phyloP scores from a whole-genome alignment of 75 land plant genomes.

The Adiantum capillusveneris region DNA sequence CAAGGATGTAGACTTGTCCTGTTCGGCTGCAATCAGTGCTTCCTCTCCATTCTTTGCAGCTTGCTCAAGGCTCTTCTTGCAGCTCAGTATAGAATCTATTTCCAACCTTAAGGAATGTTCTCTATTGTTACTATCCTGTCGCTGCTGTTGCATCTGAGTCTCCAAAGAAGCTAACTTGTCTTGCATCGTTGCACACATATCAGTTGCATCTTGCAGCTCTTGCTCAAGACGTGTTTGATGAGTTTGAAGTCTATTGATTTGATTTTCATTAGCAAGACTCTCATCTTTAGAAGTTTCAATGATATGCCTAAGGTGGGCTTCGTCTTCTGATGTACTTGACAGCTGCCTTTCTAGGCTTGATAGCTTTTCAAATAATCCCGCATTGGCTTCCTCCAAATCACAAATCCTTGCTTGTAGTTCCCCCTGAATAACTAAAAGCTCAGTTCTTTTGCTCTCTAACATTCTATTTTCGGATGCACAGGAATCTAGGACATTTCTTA shows the following conservation, averaged over 20 bases:
- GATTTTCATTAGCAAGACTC: slow-evolving; percentile 28
- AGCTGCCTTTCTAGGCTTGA: slow-evolving; percentile 63
- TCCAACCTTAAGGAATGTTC: slow-evolving; percentile 39
- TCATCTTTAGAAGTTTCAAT: slow-evolving; percentile 31
- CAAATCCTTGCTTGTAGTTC: slow-evolving; percentile 44
- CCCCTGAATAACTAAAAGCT: slow-evolving; percentile 32
- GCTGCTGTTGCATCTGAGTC: slow-evolving; percentile 30
- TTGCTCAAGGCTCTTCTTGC: slow-evolving; percentile 34
- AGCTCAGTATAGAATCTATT: slow-evolving; percentile 24
- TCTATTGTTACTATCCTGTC: slow-evolving; percentile 32
- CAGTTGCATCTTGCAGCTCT: slow-evolving; percentile 26
- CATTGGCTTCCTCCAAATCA: slow-evolving; percentile 51
- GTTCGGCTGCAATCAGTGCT: slow-evolving; percentile 19
- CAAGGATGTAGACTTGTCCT: slow-evolving; percentile 34
- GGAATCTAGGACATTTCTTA: slow-evolving; percentile 24
- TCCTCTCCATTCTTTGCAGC: slow-evolving; percentile 21
- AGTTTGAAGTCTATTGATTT: slow-evolving; percentile 21
- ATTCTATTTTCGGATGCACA: slow-evolving; percentile 34
- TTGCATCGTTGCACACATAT: slow-evolving; percentile 12
- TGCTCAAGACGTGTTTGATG: slow-evolving; percentile 29
- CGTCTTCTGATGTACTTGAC: slow-evolving; percentile 43
- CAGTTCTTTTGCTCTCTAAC: slow-evolving; percentile 38
- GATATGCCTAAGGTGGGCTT: slow-evolving; percentile 30
- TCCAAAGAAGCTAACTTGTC: slow-evolving; percentile 36
- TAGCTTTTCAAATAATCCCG: slow-evolving; percentile 45